Percentiles rank a stretch among this genome's conserved stretches.
Conservation (phyloP, 2,329 filamentous ascomycete genomes). For the Stemphylium lycopersici region DNA sequence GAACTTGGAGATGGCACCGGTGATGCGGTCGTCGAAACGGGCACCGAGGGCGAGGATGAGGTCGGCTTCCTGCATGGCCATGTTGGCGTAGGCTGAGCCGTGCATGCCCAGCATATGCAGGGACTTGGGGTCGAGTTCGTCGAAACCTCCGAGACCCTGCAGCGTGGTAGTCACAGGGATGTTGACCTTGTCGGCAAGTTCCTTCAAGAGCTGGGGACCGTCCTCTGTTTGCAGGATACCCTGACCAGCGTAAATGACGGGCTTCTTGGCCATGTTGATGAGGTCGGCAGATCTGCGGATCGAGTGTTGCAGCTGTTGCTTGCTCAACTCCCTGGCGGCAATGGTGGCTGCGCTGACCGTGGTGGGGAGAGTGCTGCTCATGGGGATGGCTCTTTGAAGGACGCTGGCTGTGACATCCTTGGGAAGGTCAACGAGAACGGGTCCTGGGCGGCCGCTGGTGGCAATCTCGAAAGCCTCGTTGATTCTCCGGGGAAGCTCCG, state of each 20-base stretch:
- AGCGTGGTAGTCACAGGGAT: conserved; percentile 97
- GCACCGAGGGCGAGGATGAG: conserved; percentile 92
- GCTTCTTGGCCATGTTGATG: conserved; percentile 89
- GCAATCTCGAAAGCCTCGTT: conserved; percentile 99
- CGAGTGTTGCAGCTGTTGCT: conserved; percentile 73
- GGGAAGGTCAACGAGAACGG: conserved; percentile 92
- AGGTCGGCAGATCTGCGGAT: conserved; percentile 79
- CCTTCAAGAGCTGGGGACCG: conserved; percentile 78
- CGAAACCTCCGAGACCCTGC: conserved; percentile 88
- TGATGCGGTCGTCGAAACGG: conserved; percentile 96
- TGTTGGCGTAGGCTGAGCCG: conserved; percentile 94
- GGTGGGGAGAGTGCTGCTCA: conserved; percentile 72
- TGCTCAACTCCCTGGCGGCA: conserved; percentile 74
- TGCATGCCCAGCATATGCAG: conserved; percentile 99
- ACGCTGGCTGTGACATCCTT: conserved; percentile 94
- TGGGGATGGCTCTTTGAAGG: conserved; percentile 82
- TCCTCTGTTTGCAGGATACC: conserved; percentile 82
- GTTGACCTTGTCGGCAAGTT: conserved; percentile 85
- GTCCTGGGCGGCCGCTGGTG: conserved; percentile 89
- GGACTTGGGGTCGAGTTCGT: conserved; percentile 91
- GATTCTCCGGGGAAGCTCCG: conserved; percentile 89
- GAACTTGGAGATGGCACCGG: conserved; percentile 79
- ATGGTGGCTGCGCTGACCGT: conserved; percentile 86
- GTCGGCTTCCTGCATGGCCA: conserved; percentile 97
- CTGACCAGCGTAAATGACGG: conserved; percentile 92